Conservation (phyloP, 1,284 basidiomycete species). For the Tilletiaria anomala region DNA sequence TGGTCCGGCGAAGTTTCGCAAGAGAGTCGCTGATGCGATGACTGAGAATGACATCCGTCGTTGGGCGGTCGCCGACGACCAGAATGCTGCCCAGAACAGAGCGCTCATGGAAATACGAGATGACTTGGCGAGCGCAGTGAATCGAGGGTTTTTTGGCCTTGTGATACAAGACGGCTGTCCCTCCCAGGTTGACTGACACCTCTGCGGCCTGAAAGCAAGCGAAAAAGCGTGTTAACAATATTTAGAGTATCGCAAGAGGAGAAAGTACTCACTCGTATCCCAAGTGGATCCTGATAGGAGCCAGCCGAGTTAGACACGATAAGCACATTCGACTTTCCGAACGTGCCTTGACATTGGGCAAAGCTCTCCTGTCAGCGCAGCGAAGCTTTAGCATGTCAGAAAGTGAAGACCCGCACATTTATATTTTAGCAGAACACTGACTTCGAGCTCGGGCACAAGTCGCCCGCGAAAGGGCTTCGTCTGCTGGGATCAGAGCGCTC, state of each 20-base stretch:
- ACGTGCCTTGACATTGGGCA: constrained; percentile 53
- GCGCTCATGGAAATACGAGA: constrained; percentile 48
- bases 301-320: constrained; percentile 92
- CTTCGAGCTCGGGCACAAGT: no score
- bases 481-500: no score
- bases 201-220: constrained; percentile 56
- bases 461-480: no score
- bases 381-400: no score
- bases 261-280: no score
- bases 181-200: constrained; percentile 55
- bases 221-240: no score
- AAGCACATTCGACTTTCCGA: constrained; percentile 65
- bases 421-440: no score
- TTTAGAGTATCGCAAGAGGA: no score
- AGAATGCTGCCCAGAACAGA: constrained; percentile 48
- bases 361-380: no score
- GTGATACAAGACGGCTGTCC: constrained; percentile 70
- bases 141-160: constrained; percentile 54
- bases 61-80: constrained; percentile 73
- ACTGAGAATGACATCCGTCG: constrained; percentile 78
- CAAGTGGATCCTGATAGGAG: constrained; percentile 59
- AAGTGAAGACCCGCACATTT: no score
- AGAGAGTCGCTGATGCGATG: constrained; percentile 47
- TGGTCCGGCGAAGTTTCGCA: constrained; percentile 4
- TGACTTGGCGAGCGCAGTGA: constrained; percentile 54